Evolutionary conservation across 345 rosid genomes (phyloP), one percentile per base, ranked within the genome.

Genomic region (Noccaea caerulescens): DNA sequence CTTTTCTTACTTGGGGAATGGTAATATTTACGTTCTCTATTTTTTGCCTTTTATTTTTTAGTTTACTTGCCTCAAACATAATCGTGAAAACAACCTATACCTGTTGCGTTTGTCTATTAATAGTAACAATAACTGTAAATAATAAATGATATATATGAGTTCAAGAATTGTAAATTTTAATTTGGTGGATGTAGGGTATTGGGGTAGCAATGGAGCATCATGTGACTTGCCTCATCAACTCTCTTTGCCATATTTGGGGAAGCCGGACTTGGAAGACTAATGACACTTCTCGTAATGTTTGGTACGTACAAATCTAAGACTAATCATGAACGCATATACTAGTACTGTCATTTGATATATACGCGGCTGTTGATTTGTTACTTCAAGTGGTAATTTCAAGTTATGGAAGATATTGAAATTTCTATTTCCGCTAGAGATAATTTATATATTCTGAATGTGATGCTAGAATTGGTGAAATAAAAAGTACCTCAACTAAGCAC

Each of bases 1-100:
- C 80, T 37, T 77, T 20, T 52, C 72, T 77, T 27, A 71, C 76
- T 45, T 77, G 80, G 80, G 80, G 76, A 56, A 77, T 77, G 80
- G 80, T 77, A 77, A 58, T 11, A 4, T 49, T 9, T 47, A 14
- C 25, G 39, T 34, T 25, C 14, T 41, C 43, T 34, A 30, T 63
- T 42, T 12, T 43, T 68, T 33, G 4, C 10, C 9, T n/a, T 46
- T 16, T 10, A 3, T 6, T 39, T 56, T 27, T 27, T 53, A 7
- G 37, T 20, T 30, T 23, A 9, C n/a, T 45, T 44, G 4, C 46
- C 23, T 38, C 7, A 20, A 10, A 16, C 6, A 16, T 9, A 47
- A 64, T 59, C 38, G 0, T 53, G 41, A 50, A 37, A 66, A 9
- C 10, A 27, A 66, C 51, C 3, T 49, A 33, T 47, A 34, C 33